These are phyloP conservation scores for Metschnikowia shivogae DNA, from an alignment of 805 yeast species.

Conservation along the genomic window DNA sequence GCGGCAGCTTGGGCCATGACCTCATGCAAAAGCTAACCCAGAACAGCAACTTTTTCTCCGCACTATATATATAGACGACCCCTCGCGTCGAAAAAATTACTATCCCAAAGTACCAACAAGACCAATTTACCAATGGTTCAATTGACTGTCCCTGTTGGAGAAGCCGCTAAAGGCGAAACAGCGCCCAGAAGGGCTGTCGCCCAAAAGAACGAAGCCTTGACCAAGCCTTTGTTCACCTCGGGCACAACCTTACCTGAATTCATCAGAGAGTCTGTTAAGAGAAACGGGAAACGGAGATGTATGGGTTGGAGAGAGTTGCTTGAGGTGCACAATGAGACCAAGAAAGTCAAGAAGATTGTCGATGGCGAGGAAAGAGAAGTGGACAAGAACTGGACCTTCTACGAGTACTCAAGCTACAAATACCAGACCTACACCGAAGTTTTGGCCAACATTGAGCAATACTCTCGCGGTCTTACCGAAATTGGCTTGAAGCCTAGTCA, in stretches of 20 bases:
- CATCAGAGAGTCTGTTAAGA: conserved; percentile 55
- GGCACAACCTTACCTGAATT: conserved; percentile 70
- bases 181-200: conserved; percentile 72
- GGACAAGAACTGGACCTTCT: conserved; percentile 85
- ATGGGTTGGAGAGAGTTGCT: conserved; percentile 77
- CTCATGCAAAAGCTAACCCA: conserved; percentile 2
- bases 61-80: conserved; percentile 5
- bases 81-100: background rate
- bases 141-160: conserved; percentile 59
- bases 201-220: conserved; percentile 46
- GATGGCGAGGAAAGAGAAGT: conserved; percentile 71
- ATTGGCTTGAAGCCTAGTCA: conserved; percentile 65
- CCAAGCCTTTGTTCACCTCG: conserved; percentile 59
- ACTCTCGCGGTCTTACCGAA: conserved; percentile 73
- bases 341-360: conserved; percentile 65
- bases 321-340: conserved; percentile 73
- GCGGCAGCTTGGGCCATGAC: background rate
- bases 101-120: background rate
- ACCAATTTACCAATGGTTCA: conserved; percentile 16
- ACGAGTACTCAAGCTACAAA: conserved; percentile 71
- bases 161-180: conserved; percentile 70
- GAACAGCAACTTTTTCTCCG: conserved; percentile 14
- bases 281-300: conserved; percentile 50
- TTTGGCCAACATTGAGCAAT: conserved; percentile 41
- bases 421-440: conserved; percentile 62